phyloP scores from a whole-genome alignment of 1,139 yeast genomes.

The Geotrichum carabidarum region DNA sequence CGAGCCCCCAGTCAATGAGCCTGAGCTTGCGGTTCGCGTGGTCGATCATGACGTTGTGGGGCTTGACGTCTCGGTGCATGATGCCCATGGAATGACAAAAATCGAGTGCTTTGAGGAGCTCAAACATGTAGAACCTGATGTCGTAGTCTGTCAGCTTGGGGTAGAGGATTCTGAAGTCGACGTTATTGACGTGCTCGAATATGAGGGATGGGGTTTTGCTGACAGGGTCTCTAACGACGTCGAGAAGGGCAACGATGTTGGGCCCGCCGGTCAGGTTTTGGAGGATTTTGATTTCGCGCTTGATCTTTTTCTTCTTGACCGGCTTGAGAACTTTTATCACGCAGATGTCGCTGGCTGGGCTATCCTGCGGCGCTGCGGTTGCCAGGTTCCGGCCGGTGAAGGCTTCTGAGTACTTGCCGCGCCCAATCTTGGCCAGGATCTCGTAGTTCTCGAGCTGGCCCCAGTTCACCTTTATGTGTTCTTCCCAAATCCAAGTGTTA shows the following conservation, averaged over 20 bases:
- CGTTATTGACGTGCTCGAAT: conserved; percentile 84
- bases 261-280: conserved; percentile 86
- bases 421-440: conserved; percentile 84
- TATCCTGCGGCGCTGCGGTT: conserved; percentile 22
- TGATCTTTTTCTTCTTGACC: conserved; percentile 91
- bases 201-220: conserved; percentile 91
- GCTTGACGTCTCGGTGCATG: conserved; percentile 98
- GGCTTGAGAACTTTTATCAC: conserved; percentile 96
- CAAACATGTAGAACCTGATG: conserved; percentile 82
- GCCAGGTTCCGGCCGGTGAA: conserved; percentile 67
- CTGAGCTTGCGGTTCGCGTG: conserved; percentile 66
- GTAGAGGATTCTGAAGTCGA: conserved; percentile 84
- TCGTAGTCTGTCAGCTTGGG: conserved; percentile 84
- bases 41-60: conserved; percentile 97
- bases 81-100: conserved; percentile 96
- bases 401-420: conserved; percentile 97
- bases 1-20: conserved; percentile 97
- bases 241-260: conserved; percentile 73
- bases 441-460: conserved; percentile 76
- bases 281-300: conserved; percentile 87
- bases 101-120: conserved; percentile 83
- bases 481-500: conserved; percentile 22
- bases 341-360: conserved; percentile 34
- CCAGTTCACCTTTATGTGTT: conserved; percentile 50
- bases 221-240: conserved; percentile 83